These are phyloP conservation scores for Myxozyma neotropica DNA, from an alignment of 805 yeast genomes.

Conservation along the genomic window DNA sequence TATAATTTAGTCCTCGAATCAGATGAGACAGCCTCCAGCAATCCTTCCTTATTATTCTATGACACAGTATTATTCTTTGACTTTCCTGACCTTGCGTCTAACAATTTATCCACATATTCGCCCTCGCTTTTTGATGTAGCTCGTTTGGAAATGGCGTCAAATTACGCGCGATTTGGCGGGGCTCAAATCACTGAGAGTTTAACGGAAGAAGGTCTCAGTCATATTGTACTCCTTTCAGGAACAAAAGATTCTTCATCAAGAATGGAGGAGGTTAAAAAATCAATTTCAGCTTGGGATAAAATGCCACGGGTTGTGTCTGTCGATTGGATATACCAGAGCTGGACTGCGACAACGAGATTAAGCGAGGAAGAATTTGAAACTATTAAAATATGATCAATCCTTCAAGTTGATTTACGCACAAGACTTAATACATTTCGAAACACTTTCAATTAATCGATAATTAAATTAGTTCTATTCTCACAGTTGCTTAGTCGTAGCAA, in stretches of 20 bases:
- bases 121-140: neutral
- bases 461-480: no score
- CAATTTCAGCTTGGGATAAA: neutral
- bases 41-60: slow-evolving; percentile 34
- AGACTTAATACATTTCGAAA: no score
- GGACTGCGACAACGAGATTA: slow-evolving; percentile 39
- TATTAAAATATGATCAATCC: no score
- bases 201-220: slow-evolving; percentile 43
- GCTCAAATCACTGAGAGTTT: slow-evolving; percentile 46
- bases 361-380: slow-evolving; percentile 34
- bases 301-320: slow-evolving; percentile 42
- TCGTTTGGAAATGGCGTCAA: neutral
- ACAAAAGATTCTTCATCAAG: slow-evolving; percentile 27
- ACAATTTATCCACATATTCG: neutral
- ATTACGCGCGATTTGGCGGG: slow-evolving; percentile 43
- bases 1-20: slow-evolving; percentile 31
- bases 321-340: slow-evolving; percentile 46
- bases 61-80: slow-evolving; percentile 15
- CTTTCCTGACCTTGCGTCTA: neutral
- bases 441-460: no score
- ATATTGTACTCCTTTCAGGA: slow-evolving; percentile 36
- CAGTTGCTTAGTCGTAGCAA: no score
- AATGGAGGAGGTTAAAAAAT: neutral
- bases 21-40: slow-evolving; percentile 41
- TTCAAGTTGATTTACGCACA: no score